Evolutionary conservation across 352 stramenopile genomes (phyloP).

Genomic region (Phytophthora parvispora): DNA sequence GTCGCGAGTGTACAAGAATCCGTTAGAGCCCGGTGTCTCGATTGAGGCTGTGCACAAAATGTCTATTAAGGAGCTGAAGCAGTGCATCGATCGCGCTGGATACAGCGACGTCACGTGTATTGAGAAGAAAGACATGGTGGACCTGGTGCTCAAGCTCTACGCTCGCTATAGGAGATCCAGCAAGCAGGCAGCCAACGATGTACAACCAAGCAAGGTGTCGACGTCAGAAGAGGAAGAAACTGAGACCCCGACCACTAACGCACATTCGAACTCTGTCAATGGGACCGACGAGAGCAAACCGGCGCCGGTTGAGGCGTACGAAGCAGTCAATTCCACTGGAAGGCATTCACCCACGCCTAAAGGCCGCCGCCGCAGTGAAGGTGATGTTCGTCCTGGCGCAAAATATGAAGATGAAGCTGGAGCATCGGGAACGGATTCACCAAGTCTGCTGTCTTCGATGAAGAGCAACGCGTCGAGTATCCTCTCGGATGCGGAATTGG

Average conservation of each 20-base stretch:
- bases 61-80: constrained; percentile 85
- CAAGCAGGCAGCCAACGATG: constrained; percentile 47
- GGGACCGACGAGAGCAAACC: constrained; percentile 12
- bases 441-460: constrained; percentile 43
- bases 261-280: not conserved
- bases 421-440: constrained; percentile 7
- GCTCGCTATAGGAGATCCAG: constrained; percentile 67
- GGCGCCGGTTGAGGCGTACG: constrained; percentile 11
- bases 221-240: constrained; percentile 14
- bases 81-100: constrained; percentile 71
- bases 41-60: constrained; percentile 79
- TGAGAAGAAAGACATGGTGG: constrained; percentile 86
- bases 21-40: constrained; percentile 58
- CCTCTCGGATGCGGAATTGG: constrained; percentile 62
- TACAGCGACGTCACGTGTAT: constrained; percentile 82
- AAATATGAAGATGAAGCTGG: constrained; percentile 1
- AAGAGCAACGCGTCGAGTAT: constrained; percentile 59
- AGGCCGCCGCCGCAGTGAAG: constrained; percentile 40
- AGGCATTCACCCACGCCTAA: constrained; percentile 17
- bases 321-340: constrained; percentile 4
- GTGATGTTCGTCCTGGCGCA: constrained; percentile 16
- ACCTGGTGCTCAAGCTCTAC: constrained; percentile 87
- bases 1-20: constrained; percentile 74
- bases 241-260: constrained; percentile 8
- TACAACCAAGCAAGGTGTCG: constrained; percentile 9